Evolutionary conservation across 2,329 filamentous ascomycete species (phyloP), one percentile per base, ranked within the genome.

Genomic region (Leptographium radiaticola): DNA sequence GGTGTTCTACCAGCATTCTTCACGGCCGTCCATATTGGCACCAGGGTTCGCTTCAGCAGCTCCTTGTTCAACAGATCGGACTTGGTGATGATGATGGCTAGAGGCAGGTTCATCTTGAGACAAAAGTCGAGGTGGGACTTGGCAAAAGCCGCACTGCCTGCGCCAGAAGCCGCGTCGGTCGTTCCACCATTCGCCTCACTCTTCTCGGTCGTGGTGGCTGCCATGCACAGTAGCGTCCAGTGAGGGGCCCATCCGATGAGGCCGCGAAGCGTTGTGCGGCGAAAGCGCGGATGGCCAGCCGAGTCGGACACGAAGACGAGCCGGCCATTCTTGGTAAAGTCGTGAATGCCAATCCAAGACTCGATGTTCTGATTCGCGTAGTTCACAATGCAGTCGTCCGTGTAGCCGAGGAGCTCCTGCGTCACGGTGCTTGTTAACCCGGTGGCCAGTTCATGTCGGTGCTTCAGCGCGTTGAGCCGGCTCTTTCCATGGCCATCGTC

Each of bases 181-280:
- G 84, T 9, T 57, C 96, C 81, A 61, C 91, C 43, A 18, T 86
- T 89, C 25, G 25, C 25, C 25, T 25, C 25, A 5, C 25, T 5
- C 25, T 25, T 25, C 25, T 25, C 25, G 25, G 25, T 5, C 25
- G 25, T 2, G 48, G 89, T 83, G 0, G 55, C 47, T 4, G 34
- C 51, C 57, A 97, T 81, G 60, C 94, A 96, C 2, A 97, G 75
- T 25, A 95, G 68, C 1, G 87, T 89, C 84, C 93, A 98, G 65
- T 97, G 89, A 10, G 93, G 93, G 40, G 87, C 87, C 90, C 93
- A 97, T 47, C 90, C 93, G 58, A 98, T 78, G n/a, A 98, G 74
- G 0, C 90, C 89, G 56, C 91, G 81, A 52, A 97, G 74, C 2
- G 89, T 91, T 7, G 91, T 97, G 54, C 93, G 83, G 49, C 89